Conservation (phyloP, 257 asterid species). For the Lantana camara region DNA sequence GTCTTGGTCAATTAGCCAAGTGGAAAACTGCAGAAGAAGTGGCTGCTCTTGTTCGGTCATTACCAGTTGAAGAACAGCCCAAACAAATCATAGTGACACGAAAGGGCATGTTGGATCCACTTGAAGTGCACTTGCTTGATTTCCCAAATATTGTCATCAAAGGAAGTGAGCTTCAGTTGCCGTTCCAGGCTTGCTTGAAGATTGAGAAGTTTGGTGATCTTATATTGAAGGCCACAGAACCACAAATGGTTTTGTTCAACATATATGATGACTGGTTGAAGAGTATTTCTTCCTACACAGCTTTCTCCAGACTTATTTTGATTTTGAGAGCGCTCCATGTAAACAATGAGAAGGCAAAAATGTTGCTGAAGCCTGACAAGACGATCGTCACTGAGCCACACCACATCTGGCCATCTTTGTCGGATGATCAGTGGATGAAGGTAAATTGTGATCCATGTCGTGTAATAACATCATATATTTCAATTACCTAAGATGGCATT, state of each 20-base stretch:
- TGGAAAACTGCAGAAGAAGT: constrained; percentile 99
- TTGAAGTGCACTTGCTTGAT: constrained; percentile 98
- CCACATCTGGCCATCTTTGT: constrained; percentile 97
- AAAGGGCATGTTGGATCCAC: constrained; percentile 98
- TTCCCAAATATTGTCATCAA: constrained; percentile 98
- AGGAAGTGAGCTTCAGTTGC: constrained; percentile 99
- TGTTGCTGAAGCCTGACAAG: constrained; percentile 98
- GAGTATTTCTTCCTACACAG: constrained; percentile 93
- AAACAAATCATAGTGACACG: constrained; percentile 97
- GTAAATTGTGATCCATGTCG: constrained; percentile 34
- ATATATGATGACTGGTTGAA: constrained; percentile 99
- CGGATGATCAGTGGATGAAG: constrained; percentile 99
- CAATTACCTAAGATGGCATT: background rate
- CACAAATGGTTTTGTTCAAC: constrained; percentile 97
- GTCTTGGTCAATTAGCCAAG: constrained; percentile 98
- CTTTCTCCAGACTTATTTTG: constrained; percentile 92
- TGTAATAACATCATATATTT: no score
- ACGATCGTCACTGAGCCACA: constrained; percentile 90
- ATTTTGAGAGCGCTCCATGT: constrained; percentile 94
- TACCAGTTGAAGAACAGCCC: constrained; percentile 98
- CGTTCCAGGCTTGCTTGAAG: constrained; percentile 99
- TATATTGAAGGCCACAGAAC: constrained; percentile 95
- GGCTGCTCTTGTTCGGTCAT: constrained; percentile 94
- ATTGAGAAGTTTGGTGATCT: constrained; percentile 99
- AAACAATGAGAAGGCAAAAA: constrained; percentile 95